phyloP scores from a whole-genome alignment of 164 flowering plant species.

The Berberis thunbergii region DNA sequence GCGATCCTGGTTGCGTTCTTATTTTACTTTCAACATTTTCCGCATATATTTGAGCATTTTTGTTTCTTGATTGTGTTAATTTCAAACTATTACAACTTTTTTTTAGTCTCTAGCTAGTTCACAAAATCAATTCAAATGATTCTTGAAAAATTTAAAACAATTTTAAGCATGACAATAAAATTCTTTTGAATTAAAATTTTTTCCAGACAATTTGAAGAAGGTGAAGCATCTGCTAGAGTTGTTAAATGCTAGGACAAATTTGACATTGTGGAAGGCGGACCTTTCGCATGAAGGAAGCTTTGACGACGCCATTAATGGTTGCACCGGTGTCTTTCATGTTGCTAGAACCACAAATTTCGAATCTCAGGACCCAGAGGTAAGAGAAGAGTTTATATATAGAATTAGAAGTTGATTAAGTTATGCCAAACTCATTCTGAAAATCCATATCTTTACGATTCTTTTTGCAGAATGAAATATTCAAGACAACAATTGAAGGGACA shows the following conservation, averaged over 20 bases:
- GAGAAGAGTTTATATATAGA: background rate
- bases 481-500: conserved; percentile 22
- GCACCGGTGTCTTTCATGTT: background rate
- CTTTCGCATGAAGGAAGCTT: background rate
- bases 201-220: background rate
- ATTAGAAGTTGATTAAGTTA: too few species aligned
- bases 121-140: too few species aligned
- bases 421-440: background rate
- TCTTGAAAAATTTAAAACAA: too few species aligned
- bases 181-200: too few species aligned
- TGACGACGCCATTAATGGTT: background rate
- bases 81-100: too few species aligned
- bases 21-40: too few species aligned
- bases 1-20: too few species aligned
- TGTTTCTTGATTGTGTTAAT: too few species aligned
- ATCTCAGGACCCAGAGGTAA: conserved; percentile 62
- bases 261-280: background rate
- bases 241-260: background rate
- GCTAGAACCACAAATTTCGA: conserved; percentile 50
- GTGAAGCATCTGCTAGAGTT: background rate
- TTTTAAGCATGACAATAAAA: too few species aligned
- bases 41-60: too few species aligned
- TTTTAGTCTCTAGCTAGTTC: too few species aligned
- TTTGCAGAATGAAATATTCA: conserved; percentile 23
- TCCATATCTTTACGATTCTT: background rate